Evolutionary conservation across 1,284 basidiomycete genomes (phyloP), one percentile per base, ranked within the genome.

Genomic region (Naganishia sp.): DNA sequence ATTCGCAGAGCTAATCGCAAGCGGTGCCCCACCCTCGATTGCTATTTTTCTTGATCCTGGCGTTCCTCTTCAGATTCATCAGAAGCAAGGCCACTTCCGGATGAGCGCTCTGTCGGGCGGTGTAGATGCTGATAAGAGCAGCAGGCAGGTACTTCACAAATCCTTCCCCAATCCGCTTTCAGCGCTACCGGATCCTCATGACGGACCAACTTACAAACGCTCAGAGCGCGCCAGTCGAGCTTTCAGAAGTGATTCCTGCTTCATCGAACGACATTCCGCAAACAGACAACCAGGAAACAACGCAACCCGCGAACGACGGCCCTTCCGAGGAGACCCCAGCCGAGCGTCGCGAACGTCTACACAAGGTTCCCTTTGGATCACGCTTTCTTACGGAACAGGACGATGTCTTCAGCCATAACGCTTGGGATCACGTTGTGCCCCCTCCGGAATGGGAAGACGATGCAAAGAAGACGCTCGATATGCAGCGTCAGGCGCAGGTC

Each of bases 351-450:
- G 59, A 61, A 61, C 59, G 59, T 16, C 59, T 61, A 5, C 48
- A 61, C 39, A 61, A 49, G 36, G 68, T 61, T 39, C 68, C 74
- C 1, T 79, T 79, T 63, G 79, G 79, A 6, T 78, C 77, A 18
- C 74, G 79, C 28, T 66, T 74, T 25, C 69, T 80, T 23, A 69
- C 66, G 2, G 74, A 77, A 18, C 74, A 74, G 9, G 71, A 76
- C 63, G 79, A 80, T 71, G 73, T 78, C 9, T 80, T 74, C 67
- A 71, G 70, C 52, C 76, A 78, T 63, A 80, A 80, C 69, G 78
- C 79, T 16, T 80, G 79, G 79, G 79, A 64, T 36, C 61, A 64
- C 39, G 60, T 49, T 15, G 48, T 54, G 28, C 63, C 69, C 25
- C 68, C 68, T 16, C 67, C 68, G 36, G 55, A 64, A 16, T 69